These are phyloP conservation scores for Pontederia paniculata DNA, from an alignment of 176 grass and related monocot genomes.

Conservation along the genomic window DNA sequence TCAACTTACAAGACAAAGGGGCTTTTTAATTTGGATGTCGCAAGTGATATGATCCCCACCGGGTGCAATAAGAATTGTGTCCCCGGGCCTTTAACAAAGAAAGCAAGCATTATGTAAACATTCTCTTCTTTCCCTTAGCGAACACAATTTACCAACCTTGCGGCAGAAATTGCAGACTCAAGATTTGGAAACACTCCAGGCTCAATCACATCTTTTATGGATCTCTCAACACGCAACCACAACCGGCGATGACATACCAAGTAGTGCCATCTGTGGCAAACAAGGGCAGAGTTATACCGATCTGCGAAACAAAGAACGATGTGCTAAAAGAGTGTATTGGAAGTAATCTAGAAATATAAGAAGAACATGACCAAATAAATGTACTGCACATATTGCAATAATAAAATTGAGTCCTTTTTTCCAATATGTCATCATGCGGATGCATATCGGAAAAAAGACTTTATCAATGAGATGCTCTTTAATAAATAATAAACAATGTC, in stretches of 20 bases:
- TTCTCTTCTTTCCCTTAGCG: not conserved
- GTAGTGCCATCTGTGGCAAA: conserved; percentile 96
- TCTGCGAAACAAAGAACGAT: conserved; percentile 72
- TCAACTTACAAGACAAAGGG: conserved; percentile 88
- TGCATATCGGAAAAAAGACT: too few species aligned
- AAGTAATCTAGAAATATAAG: not conserved
- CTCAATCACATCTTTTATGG: conserved; percentile 47
- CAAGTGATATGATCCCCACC: conserved; percentile 56
- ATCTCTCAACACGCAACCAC: conserved; percentile 87
- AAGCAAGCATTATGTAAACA: conserved; percentile 7
- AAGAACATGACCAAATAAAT: not conserved
- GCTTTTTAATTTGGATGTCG: conserved; percentile 94
- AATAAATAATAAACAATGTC: too few species aligned
- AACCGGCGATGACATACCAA: conserved; percentile 79
- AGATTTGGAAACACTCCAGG: conserved; percentile 74
- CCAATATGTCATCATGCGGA: too few species aligned
- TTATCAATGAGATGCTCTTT: too few species aligned
- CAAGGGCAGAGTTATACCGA: conserved; percentile 98
- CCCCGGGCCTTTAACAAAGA: conserved; percentile 68
- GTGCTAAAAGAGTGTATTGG: conserved; percentile 45
- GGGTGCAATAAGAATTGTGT: conserved; percentile 81
- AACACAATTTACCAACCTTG: conserved; percentile 41
- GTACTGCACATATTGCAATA: not conserved
- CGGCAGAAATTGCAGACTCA: conserved; percentile 73
- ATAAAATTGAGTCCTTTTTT: too few species aligned